A percentile compares a stretch with the other conserved stretches of the same genome.
Evolutionary conservation across 441 rosid species (phyloP).

Genomic region (Populus hybrid): DNA sequence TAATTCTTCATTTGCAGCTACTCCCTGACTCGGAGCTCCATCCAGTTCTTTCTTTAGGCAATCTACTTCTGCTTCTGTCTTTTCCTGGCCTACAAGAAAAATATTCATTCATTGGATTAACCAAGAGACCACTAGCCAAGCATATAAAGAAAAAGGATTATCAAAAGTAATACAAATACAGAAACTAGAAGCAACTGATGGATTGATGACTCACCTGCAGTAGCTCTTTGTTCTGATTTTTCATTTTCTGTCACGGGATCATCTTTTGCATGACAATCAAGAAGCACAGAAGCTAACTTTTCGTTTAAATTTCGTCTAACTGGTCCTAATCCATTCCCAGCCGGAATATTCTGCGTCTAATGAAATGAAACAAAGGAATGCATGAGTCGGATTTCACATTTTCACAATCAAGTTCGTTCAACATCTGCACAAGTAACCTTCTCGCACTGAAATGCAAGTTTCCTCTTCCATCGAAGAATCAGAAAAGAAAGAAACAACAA

Average conservation of each 20-base stretch:
- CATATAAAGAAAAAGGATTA: background rate
- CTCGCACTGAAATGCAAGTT: background rate
- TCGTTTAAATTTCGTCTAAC: slow-evolving; percentile 52
- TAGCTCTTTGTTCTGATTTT: slow-evolving; percentile 70
- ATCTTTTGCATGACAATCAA: slow-evolving; percentile 63
- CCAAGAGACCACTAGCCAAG: background rate
- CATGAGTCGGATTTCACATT: background rate
- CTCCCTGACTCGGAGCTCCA: slow-evolving; percentile 49
- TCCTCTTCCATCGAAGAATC: background rate
- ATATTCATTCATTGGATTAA: background rate
- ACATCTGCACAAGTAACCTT: background rate
- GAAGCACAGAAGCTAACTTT: slow-evolving; percentile 57
- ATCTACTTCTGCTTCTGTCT: slow-evolving; percentile 71
- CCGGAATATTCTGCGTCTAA: slow-evolving; percentile 34
- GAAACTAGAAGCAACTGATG: background rate
- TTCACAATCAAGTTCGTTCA: background rate
- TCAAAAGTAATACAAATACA: background rate
- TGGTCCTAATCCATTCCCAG: slow-evolving; percentile 57
- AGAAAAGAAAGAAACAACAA: background rate
- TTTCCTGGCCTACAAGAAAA: slow-evolving; percentile 63
- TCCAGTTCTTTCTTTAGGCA: slow-evolving; percentile 63
- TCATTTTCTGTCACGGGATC: slow-evolving; percentile 56
- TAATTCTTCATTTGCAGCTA: slow-evolving; percentile 55
- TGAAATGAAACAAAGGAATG: background rate
- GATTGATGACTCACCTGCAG: slow-evolving; percentile 45